Conservation (phyloP, 139 green algal genomes). For the Chlorella sp. region DNA sequence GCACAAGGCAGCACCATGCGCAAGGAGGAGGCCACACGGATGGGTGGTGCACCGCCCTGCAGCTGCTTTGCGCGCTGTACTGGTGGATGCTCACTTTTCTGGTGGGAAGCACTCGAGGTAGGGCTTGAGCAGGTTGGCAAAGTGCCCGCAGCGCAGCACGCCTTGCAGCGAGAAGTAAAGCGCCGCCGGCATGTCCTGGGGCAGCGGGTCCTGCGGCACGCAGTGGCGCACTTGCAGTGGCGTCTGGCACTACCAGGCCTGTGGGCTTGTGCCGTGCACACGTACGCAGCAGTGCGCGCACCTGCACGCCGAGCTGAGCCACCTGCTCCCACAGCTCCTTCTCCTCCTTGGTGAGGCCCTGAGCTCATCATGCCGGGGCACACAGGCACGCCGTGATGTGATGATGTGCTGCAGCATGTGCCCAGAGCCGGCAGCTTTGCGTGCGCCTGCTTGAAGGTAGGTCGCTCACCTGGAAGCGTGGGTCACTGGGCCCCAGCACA, state of each 20-base stretch:
- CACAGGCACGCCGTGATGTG: too few relatives aligned
- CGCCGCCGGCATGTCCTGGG: constrained; percentile 29
- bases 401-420: too few relatives aligned
- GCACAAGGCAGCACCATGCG: not conserved
- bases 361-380: not conserved
- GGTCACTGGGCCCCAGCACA: not conserved
- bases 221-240: too few relatives aligned
- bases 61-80: not conserved
- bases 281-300: constrained; percentile 24
- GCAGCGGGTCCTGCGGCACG: constrained; percentile 38
- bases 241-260: too few relatives aligned
- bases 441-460: too few relatives aligned
- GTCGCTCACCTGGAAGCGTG: constrained; percentile 2
- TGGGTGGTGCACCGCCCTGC: not conserved
- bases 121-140: constrained; percentile 48
- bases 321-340: constrained; percentile 26
- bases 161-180: constrained; percentile 36
- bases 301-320: constrained; percentile 7
- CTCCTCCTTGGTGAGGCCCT: constrained; percentile 25
- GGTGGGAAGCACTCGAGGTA: constrained; percentile 54
- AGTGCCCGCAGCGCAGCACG: constrained; percentile 42
- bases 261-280: too few relatives aligned
- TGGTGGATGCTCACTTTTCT: not conserved
- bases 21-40: not conserved
- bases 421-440: too few relatives aligned